Evolutionary conservation across 768 basidiomycete genomes (phyloP).

Genomic region (Rossbeevera mucosa): DNA sequence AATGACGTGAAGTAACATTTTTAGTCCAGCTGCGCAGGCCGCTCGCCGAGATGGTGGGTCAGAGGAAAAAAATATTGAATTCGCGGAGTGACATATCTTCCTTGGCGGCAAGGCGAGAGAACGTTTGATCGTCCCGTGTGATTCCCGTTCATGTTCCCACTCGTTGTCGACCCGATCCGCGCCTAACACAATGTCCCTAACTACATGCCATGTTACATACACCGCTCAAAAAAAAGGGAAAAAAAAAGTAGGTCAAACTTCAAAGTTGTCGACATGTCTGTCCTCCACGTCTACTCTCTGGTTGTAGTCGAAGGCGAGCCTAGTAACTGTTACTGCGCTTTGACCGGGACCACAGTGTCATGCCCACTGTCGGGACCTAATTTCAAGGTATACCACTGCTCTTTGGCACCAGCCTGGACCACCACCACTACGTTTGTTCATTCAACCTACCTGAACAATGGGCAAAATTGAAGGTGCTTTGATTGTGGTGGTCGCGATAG

Average conservation of each 20-base stretch:
- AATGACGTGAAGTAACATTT: conserved; percentile 12
- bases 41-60: conserved; percentile 4
- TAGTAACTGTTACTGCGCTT: background rate
- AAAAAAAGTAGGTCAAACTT: conserved; percentile 1
- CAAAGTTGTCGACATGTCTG: background rate
- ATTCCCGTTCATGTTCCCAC: conserved; percentile 7
- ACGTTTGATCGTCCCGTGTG: background rate
- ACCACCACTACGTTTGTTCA: background rate
- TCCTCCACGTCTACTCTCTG: background rate
- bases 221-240: background rate
- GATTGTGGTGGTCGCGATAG: conserved; percentile 19
- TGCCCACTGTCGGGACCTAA: background rate
- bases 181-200: background rate
- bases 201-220: background rate
- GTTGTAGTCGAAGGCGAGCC: background rate
- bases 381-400: background rate
- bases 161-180: background rate
- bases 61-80: background rate
- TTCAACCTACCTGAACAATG: conserved; percentile 16
- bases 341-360: background rate
- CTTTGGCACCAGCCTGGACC: background rate
- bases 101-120: background rate
- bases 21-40: background rate
- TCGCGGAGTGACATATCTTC: conserved; percentile 4
- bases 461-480: conserved; percentile 5